Evolutionary conservation across 192 early-diverging fungal genomes (phyloP).

Genomic region (Podila horticola): DNA sequence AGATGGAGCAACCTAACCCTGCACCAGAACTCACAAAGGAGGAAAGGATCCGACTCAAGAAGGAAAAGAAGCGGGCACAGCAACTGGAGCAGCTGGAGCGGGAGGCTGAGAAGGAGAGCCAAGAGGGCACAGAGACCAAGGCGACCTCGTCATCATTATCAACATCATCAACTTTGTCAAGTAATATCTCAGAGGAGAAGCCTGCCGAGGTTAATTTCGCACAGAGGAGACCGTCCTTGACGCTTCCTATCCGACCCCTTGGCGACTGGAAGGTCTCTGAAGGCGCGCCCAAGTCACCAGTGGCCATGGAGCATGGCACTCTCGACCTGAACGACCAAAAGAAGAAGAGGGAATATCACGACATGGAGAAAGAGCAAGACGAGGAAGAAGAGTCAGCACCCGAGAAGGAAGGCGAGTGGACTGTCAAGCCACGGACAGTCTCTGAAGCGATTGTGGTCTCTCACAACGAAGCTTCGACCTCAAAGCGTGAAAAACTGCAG

Average conservation of each 20-base stretch:
- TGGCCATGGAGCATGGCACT: slow-evolving; percentile 14
- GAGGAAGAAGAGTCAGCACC: slow-evolving; percentile 3
- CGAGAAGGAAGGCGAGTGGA: slow-evolving; percentile 56
- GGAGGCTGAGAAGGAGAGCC: slow-evolving; percentile 12
- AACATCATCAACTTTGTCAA: slow-evolving; percentile 1
- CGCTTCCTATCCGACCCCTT: slow-evolving; percentile 14
- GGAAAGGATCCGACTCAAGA: slow-evolving; percentile 28
- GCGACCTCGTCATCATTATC: slow-evolving; percentile 1
- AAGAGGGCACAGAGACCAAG: slow-evolving; percentile 6
- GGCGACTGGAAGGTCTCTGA: slow-evolving; percentile 38
- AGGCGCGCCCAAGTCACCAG: slow-evolving; percentile 32
- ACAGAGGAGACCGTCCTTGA: slow-evolving; percentile 17
- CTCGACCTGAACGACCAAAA: slow-evolving; percentile 13
- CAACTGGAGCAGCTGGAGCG: slow-evolving; percentile 20
- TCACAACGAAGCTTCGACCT: slow-evolving; percentile 55
- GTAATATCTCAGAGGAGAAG: too few relatives aligned
- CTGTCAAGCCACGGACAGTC: slow-evolving; percentile 57
- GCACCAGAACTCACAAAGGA: slow-evolving; percentile 20
- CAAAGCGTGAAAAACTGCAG: slow-evolving; percentile 55
- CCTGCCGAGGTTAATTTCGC: too few relatives aligned
- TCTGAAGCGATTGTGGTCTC: slow-evolving; percentile 58
- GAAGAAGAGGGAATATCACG: slow-evolving; percentile 49
- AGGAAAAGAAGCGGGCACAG: slow-evolving; percentile 33
- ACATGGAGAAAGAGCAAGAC: slow-evolving; percentile 32
- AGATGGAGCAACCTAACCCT: background rate